phyloP scores from a whole-genome alignment of 2,329 filamentous ascomycete genomes.

The Chaetomium globosum region DNA sequence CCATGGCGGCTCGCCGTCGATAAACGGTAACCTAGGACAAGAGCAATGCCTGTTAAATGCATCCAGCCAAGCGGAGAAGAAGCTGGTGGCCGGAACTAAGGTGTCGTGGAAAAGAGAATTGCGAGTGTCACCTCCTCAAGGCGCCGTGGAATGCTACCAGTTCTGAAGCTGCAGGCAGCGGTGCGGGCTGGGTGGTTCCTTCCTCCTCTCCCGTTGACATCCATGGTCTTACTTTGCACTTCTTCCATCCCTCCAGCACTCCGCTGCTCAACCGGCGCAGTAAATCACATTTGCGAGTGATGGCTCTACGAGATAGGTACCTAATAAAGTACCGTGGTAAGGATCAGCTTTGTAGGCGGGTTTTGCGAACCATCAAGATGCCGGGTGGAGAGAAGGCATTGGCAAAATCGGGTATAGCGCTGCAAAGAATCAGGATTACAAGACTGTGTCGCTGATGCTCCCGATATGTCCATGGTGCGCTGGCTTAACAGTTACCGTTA shows the following conservation, averaged over 20 bases:
- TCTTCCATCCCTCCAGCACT: no score
- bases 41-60: background rate
- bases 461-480: background rate
- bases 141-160: background rate
- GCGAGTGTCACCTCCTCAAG: background rate
- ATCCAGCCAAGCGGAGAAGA: background rate
- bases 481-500: background rate
- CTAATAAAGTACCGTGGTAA: background rate
- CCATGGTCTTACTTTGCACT: background rate
- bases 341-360: no score
- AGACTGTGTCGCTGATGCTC: background rate
- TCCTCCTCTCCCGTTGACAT: background rate
- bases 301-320: no score
- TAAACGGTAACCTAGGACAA: background rate
- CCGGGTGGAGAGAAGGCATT: no score
- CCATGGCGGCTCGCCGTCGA: constrained; percentile 6
- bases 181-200: background rate
- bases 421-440: background rate
- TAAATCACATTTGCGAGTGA: no score
- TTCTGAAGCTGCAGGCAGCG: background rate
- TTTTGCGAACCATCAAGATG: no score
- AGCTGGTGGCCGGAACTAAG: background rate
- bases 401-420: no score
- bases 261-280: no score
- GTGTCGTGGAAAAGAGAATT: background rate